Conservation (phyloP, 768 basidiomycete species). For the Rhodosporidiobolus sp. region DNA sequence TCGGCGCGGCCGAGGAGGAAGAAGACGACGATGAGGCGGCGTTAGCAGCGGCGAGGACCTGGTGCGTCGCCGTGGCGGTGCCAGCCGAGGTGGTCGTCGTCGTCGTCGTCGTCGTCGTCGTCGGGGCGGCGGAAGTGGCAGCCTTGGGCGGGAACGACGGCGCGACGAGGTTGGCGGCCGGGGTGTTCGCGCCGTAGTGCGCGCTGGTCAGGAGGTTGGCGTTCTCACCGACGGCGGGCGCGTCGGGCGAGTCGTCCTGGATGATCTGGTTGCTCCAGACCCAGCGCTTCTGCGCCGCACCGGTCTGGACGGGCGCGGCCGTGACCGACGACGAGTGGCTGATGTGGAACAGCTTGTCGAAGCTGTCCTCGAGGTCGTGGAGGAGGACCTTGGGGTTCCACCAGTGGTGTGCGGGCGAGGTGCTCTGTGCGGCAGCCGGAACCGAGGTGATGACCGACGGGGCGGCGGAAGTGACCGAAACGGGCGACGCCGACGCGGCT, state of each 20-base stretch:
- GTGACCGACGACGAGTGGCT: background rate
- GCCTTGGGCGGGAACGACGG: slow-evolving; percentile 3
- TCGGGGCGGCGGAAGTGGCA: background rate
- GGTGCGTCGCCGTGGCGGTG: background rate
- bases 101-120: background rate
- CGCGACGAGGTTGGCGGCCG: background rate
- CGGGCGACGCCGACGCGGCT: background rate
- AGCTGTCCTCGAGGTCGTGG: slow-evolving; percentile 5
- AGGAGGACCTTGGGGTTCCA: slow-evolving; percentile 9
- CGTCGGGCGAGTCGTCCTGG: background rate
- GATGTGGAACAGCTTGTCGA: slow-evolving; percentile 14
- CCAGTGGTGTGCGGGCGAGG: background rate
- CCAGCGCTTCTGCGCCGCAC: background rate
- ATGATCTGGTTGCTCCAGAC: background rate
- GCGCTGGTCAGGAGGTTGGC: background rate
- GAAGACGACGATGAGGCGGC: background rate
- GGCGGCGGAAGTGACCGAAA: background rate
- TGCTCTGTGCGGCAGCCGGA: background rate
- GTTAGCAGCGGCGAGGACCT: background rate
- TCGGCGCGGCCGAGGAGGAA: background rate
- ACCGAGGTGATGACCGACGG: background rate
- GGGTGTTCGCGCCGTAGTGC: background rate
- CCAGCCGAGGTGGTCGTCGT: background rate
- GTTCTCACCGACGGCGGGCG: background rate
- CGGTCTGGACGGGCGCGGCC: background rate